phyloP scores from a whole-genome alignment of 495 filamentous ascomycete genomes.

The Gamarada debralockiae region DNA sequence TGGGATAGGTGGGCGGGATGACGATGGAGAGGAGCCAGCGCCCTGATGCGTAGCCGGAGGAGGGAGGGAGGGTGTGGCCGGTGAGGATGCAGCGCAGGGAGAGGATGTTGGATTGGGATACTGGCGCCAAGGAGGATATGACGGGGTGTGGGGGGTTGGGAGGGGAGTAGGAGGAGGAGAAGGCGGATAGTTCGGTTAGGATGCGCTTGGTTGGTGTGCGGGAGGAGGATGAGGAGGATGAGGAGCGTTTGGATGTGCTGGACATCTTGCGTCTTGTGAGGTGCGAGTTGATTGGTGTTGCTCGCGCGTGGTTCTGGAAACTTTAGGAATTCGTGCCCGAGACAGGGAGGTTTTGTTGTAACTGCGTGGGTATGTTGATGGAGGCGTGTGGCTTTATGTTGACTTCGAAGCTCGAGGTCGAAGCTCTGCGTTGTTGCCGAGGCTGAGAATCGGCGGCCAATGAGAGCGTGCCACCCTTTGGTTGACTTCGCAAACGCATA shows the following conservation, averaged over 20 bases:
- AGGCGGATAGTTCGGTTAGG: constrained; percentile 59
- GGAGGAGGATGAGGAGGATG: constrained; percentile 16
- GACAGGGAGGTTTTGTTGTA: too few relatives aligned
- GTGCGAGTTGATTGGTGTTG: neutral
- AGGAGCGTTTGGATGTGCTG: constrained; percentile 1
- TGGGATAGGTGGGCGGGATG: constrained; percentile 76
- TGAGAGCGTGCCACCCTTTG: too few relatives aligned
- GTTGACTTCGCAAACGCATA: too few relatives aligned
- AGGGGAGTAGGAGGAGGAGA: constrained; percentile 39
- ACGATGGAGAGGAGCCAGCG: constrained; percentile 68
- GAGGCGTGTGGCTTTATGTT: too few relatives aligned
- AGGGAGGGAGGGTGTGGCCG: constrained; percentile 51
- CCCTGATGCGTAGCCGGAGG: constrained; percentile 73
- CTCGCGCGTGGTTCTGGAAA: neutral
- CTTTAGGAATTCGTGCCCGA: too few relatives aligned
- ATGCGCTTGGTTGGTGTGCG: constrained; percentile 50
- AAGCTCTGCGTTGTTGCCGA: too few relatives aligned
- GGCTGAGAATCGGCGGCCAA: constrained; percentile 3
- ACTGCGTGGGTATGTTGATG: too few relatives aligned
- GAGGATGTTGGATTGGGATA: constrained; percentile 62
- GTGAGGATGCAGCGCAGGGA: constrained; percentile 78
- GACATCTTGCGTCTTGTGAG: neutral
- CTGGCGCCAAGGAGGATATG: constrained; percentile 60
- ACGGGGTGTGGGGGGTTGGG: constrained; percentile 14
- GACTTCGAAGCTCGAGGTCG: too few relatives aligned